Conservation (phyloP, 2,329 filamentous ascomycete species). For the Scytalidium sp. region DNA sequence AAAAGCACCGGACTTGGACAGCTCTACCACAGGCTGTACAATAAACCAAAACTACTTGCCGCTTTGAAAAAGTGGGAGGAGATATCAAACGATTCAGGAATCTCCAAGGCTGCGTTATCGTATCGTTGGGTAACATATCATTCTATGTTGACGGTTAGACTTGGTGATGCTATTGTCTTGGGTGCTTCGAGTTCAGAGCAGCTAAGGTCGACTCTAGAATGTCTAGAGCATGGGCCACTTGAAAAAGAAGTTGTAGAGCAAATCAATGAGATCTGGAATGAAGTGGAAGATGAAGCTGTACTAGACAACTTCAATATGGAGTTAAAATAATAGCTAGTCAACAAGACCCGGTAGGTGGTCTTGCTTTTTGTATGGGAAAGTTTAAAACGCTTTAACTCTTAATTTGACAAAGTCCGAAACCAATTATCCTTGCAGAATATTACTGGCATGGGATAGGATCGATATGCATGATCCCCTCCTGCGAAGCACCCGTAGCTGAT, state of each 20-base stretch:
- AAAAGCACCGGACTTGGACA: constrained; percentile 1
- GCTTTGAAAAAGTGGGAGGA: not conserved
- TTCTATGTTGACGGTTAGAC: not conserved
- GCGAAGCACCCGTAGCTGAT: not conserved
- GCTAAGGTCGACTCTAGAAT: not conserved
- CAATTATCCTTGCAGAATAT: too few species aligned
- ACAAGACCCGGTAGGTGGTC: too few species aligned
- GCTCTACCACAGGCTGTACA: constrained; percentile 19
- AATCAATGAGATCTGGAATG: not conserved
- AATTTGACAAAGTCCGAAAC: too few species aligned
- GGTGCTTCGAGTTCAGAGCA: not conserved
- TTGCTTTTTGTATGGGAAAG: too few species aligned
- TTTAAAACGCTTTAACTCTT: too few species aligned
- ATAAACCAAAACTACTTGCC: constrained; percentile 9
- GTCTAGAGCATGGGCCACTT: not conserved
- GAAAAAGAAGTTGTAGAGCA: not conserved
- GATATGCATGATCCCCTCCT: not conserved
- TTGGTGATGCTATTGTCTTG: not conserved
- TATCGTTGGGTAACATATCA: not conserved
- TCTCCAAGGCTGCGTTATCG: not conserved
- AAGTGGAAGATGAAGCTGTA: not conserved
- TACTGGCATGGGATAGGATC: too few species aligned
- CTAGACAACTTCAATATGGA: not conserved
- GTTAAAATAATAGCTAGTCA: too few species aligned
- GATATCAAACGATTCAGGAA: not conserved